phyloP scores from a whole-genome alignment of 2,329 filamentous ascomycete species.

The Arthroderma sp. region DNA sequence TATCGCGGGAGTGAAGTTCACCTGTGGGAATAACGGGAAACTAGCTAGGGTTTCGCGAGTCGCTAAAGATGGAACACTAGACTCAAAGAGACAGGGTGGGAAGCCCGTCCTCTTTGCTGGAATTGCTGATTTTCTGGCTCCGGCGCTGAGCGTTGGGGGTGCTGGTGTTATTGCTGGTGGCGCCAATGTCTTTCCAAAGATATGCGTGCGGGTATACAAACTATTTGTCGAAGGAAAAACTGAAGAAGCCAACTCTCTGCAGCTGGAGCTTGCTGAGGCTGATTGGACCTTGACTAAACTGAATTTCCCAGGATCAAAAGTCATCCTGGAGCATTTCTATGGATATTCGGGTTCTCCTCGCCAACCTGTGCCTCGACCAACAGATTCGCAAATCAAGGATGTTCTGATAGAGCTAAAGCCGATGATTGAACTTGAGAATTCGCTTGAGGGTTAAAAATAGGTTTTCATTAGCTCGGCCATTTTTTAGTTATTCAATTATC shows the following conservation, averaged over 20 bases:
- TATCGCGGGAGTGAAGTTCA: constrained; percentile 82
- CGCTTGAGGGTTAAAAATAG: neutral
- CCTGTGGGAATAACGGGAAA: constrained; percentile 81
- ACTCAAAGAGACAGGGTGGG: neutral
- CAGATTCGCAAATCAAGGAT: constrained; percentile 86
- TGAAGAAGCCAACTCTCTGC: constrained; percentile 48
- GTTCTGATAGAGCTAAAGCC: constrained; percentile 85
- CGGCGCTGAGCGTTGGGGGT: constrained; percentile 55
- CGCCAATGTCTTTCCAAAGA: constrained; percentile 55
- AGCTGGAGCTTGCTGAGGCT: constrained; percentile 51
- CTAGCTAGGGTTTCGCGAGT: constrained; percentile 52
- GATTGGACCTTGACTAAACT: constrained; percentile 59
- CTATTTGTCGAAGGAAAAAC: constrained; percentile 46
- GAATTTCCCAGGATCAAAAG: constrained; percentile 56
- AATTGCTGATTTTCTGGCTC: constrained; percentile 59
- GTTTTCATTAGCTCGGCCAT: too few relatives aligned
- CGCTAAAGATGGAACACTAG: neutral
- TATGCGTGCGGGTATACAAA: constrained; percentile 48
- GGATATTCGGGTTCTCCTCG: constrained; percentile 52
- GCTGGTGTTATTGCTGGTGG: constrained; percentile 59
- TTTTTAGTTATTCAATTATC: too few relatives aligned
- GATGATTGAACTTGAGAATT: constrained; percentile 10
- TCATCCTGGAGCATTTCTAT: constrained; percentile 47
- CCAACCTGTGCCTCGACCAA: constrained; percentile 31
- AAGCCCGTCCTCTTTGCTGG: constrained; percentile 43